Base-by-base conservation (phyloP, 202 grass and related monocot species). In the Carex sylvatica region DNA sequence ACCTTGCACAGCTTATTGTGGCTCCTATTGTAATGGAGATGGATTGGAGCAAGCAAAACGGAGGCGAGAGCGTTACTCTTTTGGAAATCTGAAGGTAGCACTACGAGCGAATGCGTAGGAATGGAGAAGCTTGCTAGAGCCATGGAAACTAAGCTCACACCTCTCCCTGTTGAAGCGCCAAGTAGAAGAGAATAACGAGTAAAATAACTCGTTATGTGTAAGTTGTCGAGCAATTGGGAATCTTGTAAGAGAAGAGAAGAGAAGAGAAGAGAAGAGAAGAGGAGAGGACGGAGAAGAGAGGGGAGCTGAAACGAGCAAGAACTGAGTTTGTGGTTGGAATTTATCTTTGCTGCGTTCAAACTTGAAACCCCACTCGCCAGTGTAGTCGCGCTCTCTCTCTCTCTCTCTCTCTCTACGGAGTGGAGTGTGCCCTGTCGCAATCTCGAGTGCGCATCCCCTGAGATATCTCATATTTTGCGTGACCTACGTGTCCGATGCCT, bases 71-170 rank as follows among this genome's bases (percentile, higher is more conserved):
- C 30, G 28, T 55, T 65, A 49, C 19, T 31, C 70, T 83, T 87
- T 5, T 83, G 91, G 11, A 80, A 67, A 61, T 92, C 91, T 84
- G 89, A 87, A 15, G 84, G 83, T 10, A 61, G 38, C 49, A 81
- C 80, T 46, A 82, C 74, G 52, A 88, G 70, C 9, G 89, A 87
- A 18, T 90, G 86, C 19, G 79, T 61, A 2, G 87, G 51, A 31
- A 87, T 56, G 42, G 89, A 90, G 81, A 93, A 88, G 20, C 89
- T 81, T 51, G 80, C 80, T 53, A 92, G 84, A 58, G 94, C 91
- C 94, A 97, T 97, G 87, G 65, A 3, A 73, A 36, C 55, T 20
- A 70, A 55, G 18, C 72, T 81, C 20, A 76, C 65, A n/a, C 53
- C 33, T 54, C 33, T 28, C 28, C 60, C 53, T 67, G 82, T 16